Evolutionary conservation across 345 rosid species (phyloP), one percentile per base, ranked within the genome.

Genomic region (Atalantia buxifolia): DNA sequence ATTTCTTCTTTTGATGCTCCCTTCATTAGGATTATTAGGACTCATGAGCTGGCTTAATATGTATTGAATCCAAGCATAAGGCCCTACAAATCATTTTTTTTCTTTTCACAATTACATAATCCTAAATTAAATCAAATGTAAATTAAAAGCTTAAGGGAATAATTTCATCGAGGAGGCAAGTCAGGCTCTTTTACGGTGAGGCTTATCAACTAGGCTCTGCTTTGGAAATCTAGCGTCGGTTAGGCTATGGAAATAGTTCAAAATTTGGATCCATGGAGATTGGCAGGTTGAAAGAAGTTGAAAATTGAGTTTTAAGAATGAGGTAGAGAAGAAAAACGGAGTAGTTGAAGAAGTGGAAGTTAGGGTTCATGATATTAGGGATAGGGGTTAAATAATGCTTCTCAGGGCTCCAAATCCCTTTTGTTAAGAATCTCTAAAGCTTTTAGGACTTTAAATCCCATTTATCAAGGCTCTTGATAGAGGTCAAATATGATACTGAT

Each of bases 1-100:
- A 35, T 95, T 93, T 89, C 98, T 89, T 83, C 90, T 77, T 83
- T 90, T 95, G 31, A 90, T 71, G 77, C 93, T 93, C 28, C 97
- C 98, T 82, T 92, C 84, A 40, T 93, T 95, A 12, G 98, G 98
- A 62, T 88, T 90, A 84, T 86, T 92, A 8, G 90, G 85, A 79
- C 84, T 85, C 70, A 92, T 90, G 12, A 95, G 33, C 33, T 31
- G 0, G n/a, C 33, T 3, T 31, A 3, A 3, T 0, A 2, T 31
- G 33, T 3, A 31, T 31, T 31, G 33, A 31, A 31, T 3, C 33
- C 33, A 31, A 31, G 33, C 33, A 31, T 31, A 31, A 0, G 98
- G 97, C 27, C 98, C 98, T 90, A 87, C 87, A 91, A 73, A 59
- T 66, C 24, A n/a, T n/a, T n/a, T n/a, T n/a, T n/a, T n/a, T n/a